A percentile compares a stretch with the other conserved stretches of the same genome.
Conservation (phyloP, 495 filamentous ascomycete species). For the Penicillium cosmopolitanum region DNA sequence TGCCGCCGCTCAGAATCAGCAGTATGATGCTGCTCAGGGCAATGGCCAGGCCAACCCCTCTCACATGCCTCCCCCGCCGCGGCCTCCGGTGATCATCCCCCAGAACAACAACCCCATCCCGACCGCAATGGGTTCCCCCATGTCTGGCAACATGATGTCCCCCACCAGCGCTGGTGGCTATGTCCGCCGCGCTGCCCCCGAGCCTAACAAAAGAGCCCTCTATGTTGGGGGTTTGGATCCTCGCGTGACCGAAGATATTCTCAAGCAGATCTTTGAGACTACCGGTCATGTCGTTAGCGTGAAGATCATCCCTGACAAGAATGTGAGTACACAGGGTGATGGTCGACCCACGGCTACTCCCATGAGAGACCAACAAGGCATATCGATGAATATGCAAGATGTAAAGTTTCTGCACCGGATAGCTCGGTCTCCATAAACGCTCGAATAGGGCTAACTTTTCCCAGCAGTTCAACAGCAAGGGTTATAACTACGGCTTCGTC, state of each 20-base stretch:
- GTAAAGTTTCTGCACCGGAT: neutral
- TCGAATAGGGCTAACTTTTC: constrained; percentile 9
- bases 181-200: constrained; percentile 89
- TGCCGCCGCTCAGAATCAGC: constrained; percentile 70
- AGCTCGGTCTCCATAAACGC: neutral
- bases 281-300: constrained; percentile 97
- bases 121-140: constrained; percentile 86
- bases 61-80: constrained; percentile 93
- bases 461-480: constrained; percentile 77
- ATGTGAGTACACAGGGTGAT: constrained; percentile 61
- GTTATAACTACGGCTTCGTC: constrained; percentile 98
- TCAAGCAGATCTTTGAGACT: constrained; percentile 98
- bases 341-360: neutral
- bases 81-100: constrained; percentile 86
- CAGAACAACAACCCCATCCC: constrained; percentile 97
- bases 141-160: constrained; percentile 80
- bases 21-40: constrained; percentile 65
- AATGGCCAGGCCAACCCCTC: constrained; percentile 63
- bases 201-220: constrained; percentile 97
- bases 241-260: constrained; percentile 92
- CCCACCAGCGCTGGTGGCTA: constrained; percentile 78
- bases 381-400: neutral
- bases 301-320: constrained; percentile 99
- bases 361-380: neutral
- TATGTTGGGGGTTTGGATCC: constrained; percentile 97